Base-by-base conservation (phyloP, 164 flowering plant species). In the Tinospora cordifolia region DNA sequence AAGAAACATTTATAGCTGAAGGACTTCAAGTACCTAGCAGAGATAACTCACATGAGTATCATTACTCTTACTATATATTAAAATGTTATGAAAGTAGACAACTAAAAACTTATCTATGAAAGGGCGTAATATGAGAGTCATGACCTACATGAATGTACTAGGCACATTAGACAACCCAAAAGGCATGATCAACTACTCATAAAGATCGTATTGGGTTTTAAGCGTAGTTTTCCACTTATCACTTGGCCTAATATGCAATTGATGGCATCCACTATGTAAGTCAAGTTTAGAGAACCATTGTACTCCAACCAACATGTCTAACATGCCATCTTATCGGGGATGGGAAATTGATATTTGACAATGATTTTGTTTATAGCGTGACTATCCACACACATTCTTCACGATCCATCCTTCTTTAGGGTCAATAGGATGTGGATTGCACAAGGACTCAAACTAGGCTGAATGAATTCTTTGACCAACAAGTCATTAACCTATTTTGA, bases 161-260 rank as follows among this genome's bases (percentile, higher is more conserved):
- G 66, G 4, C 2, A n/a, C 19, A 11, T 63, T 63, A 9, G 19
- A 30, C 14, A 63, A 11, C 8, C 41, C 41, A 36, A 27, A 63
- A 0, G 66, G 66, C 66, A 63, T 63, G 40, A 63, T 44, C 17
- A 63, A 7, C 66, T 44, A 63, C 41, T 63, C 66, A 63, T 6
- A 63, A 14, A 63, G 40, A 6, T 14, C 66, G 5, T 63, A 2
- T 3, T 1, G 8, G 0, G 66, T 63, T 8, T 63, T 63, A 30
- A 63, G 34, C 4, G 40, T 11, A 9, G 41, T 63, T 63, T 63
- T 30, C 66, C 41, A 63, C 19, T 27, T 17, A 34, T 63, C 40
- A 0, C 22, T 6, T 0, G 19, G n/a, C 9, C 41, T 8, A 14
- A 63, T 63, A 14, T 44, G 8, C 0, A 63, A 7, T 1, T 63